Conservation (phyloP, 306 rosid species). For the Ammopiptanthus mongolicus region DNA sequence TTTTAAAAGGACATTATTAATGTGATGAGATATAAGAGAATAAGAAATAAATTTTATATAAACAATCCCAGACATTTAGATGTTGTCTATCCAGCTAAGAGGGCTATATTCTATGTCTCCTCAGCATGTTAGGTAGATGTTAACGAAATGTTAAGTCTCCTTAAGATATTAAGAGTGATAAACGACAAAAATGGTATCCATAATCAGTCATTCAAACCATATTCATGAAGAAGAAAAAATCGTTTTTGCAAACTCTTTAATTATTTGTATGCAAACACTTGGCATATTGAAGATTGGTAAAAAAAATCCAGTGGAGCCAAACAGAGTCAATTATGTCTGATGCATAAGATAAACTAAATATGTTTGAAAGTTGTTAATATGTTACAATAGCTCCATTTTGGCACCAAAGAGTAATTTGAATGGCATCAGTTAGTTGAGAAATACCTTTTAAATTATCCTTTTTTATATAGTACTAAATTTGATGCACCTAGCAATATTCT, state of each 20-base stretch:
- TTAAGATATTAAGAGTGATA: not conserved
- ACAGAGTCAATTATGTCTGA: not conserved
- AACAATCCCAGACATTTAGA: not conserved
- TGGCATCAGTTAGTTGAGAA: not conserved
- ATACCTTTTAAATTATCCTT: not conserved
- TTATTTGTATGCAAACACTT: too few species aligned
- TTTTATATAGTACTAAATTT: not conserved
- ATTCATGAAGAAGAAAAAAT: not conserved
- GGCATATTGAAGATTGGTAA: not conserved
- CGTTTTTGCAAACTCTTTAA: not conserved
- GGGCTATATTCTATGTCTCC: not conserved
- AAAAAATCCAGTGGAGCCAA: not conserved
- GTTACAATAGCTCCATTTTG: not conserved
- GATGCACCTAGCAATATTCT: not conserved
- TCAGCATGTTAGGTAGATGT: not conserved
- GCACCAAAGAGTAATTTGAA: not conserved
- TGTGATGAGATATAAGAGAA: not conserved
- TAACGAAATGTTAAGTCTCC: not conserved
- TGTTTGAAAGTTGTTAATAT: not conserved
- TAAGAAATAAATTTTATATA: not conserved
- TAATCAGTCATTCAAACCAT: not conserved
- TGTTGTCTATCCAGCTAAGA: not conserved
- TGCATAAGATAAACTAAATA: constrained; percentile 1
- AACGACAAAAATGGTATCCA: not conserved
- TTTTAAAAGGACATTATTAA: not conserved